Evolutionary conservation across 345 rosid genomes (phyloP), one percentile per base, ranked within the genome.

Genomic region (Kandelia obovata): DNA sequence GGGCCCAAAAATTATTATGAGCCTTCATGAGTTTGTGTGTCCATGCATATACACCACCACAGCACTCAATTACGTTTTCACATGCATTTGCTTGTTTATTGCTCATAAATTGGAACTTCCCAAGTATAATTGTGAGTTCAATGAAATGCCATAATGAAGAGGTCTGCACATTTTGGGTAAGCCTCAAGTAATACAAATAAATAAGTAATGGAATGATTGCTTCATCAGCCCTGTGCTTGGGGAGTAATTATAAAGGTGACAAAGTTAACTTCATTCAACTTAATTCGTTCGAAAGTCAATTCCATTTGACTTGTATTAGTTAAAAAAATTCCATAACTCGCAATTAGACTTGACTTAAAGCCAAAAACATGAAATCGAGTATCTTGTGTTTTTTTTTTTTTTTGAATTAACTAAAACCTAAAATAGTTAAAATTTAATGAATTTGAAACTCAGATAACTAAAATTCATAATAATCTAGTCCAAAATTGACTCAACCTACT

Each of bases 71-170:
- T 62, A 68, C 57, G 67, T 61, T 53, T 53, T 69, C 88, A 82
- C 84, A 85, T 82, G 88, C 79, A 68, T 61, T 25, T 37, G 59
- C 49, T 59, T 65, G 61, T 56, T 73, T 66, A 68, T 53, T 71
- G 62, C 47, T 57, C 10, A n/a, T 32, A 52, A 17, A 66, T 55
- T 28, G 56, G 19, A 58, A 16, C 62, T 70, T 25, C 35, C 6
- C 30, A 6, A 9, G 21, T 16, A 58, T 67, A 56, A 69, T 61
- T 62, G 37, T 39, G 53, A 20, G 61, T 56, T 43, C 65, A 39
- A 39, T 39, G 47, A 49, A 56, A 58, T 72, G 63, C 70, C 73
- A 70, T 67, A 65, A 61, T 72, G 64, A 68, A 64, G 73, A 53
- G 73, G 65, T 71, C 58, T 60, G 16, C n/a, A 59, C 58, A 16